These are phyloP conservation scores for Teratosphaeria gauchensis DNA, from an alignment of 2,329 filamentous ascomycete genomes.

Conservation along the genomic window DNA sequence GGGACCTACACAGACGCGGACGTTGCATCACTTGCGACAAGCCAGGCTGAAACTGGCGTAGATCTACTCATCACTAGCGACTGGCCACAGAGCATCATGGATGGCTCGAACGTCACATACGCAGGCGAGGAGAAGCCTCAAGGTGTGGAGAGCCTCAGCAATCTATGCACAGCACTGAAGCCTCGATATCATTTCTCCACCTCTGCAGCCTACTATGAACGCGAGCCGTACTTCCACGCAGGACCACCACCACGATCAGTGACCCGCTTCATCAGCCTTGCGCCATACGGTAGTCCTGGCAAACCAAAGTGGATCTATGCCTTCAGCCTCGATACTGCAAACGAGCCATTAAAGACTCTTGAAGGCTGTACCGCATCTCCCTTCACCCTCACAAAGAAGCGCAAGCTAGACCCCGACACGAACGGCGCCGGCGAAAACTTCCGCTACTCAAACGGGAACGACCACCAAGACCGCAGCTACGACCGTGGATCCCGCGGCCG, in stretches of 20 bases:
- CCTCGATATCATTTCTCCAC: conserved; percentile 85
- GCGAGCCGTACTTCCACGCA: conserved; percentile 79
- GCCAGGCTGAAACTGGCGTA: conserved; percentile 58
- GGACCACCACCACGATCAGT: conserved; percentile 40
- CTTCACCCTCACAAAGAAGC: conserved; percentile 51
- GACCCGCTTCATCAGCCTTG: conserved; percentile 86
- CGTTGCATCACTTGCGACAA: conserved; percentile 31
- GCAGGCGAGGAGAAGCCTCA: conserved; percentile 29
- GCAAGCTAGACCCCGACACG: conserved; percentile 27
- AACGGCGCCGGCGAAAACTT: conserved; percentile 20
- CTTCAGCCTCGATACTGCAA: conserved; percentile 49
- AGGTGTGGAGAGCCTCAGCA: conserved; percentile 50
- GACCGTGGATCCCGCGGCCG: conserved; percentile 27
- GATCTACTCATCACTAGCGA: conserved; percentile 81
- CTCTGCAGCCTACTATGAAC: conserved; percentile 70
- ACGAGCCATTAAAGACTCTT: conserved; percentile 50
- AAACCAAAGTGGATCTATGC: conserved; percentile 79
- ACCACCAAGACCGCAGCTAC: conserved; percentile 27
- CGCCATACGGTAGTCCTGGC: conserved; percentile 60
- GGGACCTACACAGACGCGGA: conserved; percentile 71
- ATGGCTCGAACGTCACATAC: conserved; percentile 24
- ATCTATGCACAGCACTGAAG: conserved; percentile 68
- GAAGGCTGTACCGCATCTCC: conserved; percentile 67
- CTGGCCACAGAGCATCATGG: conserved; percentile 70
- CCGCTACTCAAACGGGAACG: conserved; percentile 45